Base-by-base conservation (phyloP, 164 flowering plant species). In the Protea cynaroides region DNA sequence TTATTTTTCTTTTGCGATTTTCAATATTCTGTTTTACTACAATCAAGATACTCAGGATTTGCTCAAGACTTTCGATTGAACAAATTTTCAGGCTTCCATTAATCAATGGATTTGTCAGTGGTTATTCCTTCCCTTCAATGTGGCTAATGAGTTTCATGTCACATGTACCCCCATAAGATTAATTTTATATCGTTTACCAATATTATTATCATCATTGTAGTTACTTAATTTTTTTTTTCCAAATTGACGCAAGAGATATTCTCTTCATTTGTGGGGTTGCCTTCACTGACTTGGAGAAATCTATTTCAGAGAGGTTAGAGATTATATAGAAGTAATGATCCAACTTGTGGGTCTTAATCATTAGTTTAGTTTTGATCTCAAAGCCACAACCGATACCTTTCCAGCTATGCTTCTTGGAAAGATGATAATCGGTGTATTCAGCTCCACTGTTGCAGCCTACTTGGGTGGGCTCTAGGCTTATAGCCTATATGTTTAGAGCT, bases 211-310 rank as follows among this genome's bases (percentile, higher is more conserved):
- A 3, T 29, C 34, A 5, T 29, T n/a, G n/a, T n/a, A n/a, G n/a
- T n/a, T n/a, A 1, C 7, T 64, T 23, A 19, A 24, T 55, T 57
- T 18, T 51, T 69, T 49, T 70, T 63, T n/a, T 21, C 29, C 87
- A 93, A 97, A 87, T 93, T 63, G 97, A 93, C 69, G 90, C 98
- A 5, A 93, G 90, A 66, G 90, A 93, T 71, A 90, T 93, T 68
- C 98, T 93, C 62, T 93, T 93, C 79, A 89, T 90, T 53, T 88
- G 97, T 72, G 97, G 98, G 8, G 98, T 97, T 69, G 98, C 98
- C 34, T 93, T 93, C 71, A 73, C 81, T 70, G 90, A 89, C 82
- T 78, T 93, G 65, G 98, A 90, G 76, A 93, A 93, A 73, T 89
- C 96, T 18, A 90, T 93, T 66, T 93, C 98, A 23, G 97, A 93